A percentile compares a stretch with the other conserved stretches of the same genome.
phyloP scores from a whole-genome alignment of 2,329 filamentous ascomycete genomes.

The Botrytis sinoallii region DNA sequence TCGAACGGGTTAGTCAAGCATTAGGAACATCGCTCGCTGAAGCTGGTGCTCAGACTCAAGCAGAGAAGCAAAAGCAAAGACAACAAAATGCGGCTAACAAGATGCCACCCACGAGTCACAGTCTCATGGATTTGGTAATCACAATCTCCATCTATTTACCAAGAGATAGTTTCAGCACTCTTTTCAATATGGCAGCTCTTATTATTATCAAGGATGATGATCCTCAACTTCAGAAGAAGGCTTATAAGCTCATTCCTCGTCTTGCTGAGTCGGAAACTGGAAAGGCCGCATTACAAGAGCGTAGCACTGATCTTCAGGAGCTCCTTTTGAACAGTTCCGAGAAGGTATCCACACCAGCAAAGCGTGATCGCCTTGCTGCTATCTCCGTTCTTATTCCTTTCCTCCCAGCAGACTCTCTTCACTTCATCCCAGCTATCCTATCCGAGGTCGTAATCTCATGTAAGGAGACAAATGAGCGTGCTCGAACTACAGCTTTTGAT shows the following conservation, averaged over 20 bases:
- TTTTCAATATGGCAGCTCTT: slow-evolving; percentile 83
- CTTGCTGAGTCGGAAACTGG: slow-evolving; percentile 79
- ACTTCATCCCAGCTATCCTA: slow-evolving; percentile 89
- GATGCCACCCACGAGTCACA: slow-evolving; percentile 91
- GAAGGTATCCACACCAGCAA: slow-evolving; percentile 81
- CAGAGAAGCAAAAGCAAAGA: slow-evolving; percentile 60
- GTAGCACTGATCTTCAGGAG: slow-evolving; percentile 75
- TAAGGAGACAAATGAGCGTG: slow-evolving; percentile 97
- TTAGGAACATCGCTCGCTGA: slow-evolving; percentile 68
- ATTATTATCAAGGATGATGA: slow-evolving; percentile 80
- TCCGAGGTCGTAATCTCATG: slow-evolving; percentile 94
- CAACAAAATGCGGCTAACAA: slow-evolving; percentile 56
- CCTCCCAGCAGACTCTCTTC: slow-evolving; percentile 72
- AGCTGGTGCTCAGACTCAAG: slow-evolving; percentile 59
- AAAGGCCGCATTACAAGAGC: slow-evolving; percentile 69
- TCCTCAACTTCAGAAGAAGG: slow-evolving; percentile 96
- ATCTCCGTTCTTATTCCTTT: slow-evolving; percentile 77
- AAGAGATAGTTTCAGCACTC: slow-evolving; percentile 73
- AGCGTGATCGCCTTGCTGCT: slow-evolving; percentile 80
- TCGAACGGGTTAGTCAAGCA: slow-evolving; percentile 81
- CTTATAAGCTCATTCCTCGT: slow-evolving; percentile 94
- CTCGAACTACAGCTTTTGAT: slow-evolving; percentile 84
- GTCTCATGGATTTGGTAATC: slow-evolving; percentile 93
- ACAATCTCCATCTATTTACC: slow-evolving; percentile 94
- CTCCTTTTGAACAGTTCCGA: slow-evolving; percentile 76